Evolutionary conservation across 352 stramenopile genomes (phyloP), one percentile per base, ranked within the genome.

Genomic region (Phytophthora agathidicida): DNA sequence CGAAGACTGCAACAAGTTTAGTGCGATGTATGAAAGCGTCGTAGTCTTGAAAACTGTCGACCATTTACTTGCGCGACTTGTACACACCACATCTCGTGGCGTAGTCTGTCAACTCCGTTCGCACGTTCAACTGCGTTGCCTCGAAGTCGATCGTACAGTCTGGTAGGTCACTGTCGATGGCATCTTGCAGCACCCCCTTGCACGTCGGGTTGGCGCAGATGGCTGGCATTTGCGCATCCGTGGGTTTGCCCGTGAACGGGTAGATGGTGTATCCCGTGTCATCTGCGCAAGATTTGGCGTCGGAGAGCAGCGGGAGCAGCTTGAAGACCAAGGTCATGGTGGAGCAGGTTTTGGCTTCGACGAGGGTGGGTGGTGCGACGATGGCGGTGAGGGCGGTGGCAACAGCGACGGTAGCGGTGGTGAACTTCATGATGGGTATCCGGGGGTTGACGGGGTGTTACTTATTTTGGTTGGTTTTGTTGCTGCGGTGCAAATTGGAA

Each of bases 391-490:
- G 49, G 8, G 56, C 33, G 30, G 62, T 49, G 17, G 61, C 60
- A 47, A n/a, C 35, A 31, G 62, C 10, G 49, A 54, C 50, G 14
- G 60, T 16, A 27, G 39, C 38, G 14, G 48, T 64, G 38, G 44
- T 74, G n/a, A n/a, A n/a, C 59, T 76, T 76, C 66, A 69, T 82
- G 17, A 22, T 62, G 17, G n/a, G 36, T 63, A n/a, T n/a, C n/a
- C n/a, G n/a, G n/a, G n/a, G n/a, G n/a, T n/a, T n/a, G n/a, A n/a
- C n/a, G n/a, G n/a, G n/a, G n/a, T n/a, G n/a, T n/a, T n/a, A n/a
- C n/a, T n/a, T n/a, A n/a, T n/a, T n/a, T n/a, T n/a, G n/a, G n/a
- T n/a, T n/a, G n/a, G n/a, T n/a, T n/a, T n/a, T n/a, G n/a, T n/a
- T n/a, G n/a, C n/a, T n/a, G n/a, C n/a, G n/a, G n/a, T n/a, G n/a